Conservation (phyloP, 345 rosid species). For the Acer saccharum region DNA sequence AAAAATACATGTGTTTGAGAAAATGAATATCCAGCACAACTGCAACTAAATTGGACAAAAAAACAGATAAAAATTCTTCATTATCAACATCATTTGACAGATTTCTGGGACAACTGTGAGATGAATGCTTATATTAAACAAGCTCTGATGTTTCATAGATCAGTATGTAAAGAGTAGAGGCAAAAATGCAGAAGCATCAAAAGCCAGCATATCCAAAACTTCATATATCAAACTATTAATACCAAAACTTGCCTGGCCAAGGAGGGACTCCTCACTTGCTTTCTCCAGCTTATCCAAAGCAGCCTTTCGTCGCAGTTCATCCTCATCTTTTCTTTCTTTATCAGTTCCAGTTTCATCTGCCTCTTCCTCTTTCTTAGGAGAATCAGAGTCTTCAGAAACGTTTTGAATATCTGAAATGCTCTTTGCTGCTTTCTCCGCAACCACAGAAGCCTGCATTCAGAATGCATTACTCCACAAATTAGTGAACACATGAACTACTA, state of each 20-base stretch:
- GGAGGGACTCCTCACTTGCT: slow-evolving; percentile 79
- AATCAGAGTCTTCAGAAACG: slow-evolving; percentile 54
- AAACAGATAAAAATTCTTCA: not conserved
- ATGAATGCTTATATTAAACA: slow-evolving; percentile 1
- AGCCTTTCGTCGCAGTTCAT: slow-evolving; percentile 56
- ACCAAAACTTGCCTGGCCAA: slow-evolving; percentile 79
- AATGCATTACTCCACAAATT: slow-evolving; percentile 18
- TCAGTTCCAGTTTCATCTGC: slow-evolving; percentile 44
- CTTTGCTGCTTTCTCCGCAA: slow-evolving; percentile 86
- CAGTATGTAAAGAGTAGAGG: slow-evolving; percentile 2
- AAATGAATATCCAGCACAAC: not conserved
- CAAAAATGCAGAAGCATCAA: not conserved
- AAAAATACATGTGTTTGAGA: not conserved
- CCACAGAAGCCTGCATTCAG: slow-evolving; percentile 73
- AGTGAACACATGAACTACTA: not conserved
- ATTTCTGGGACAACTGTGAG: not conserved
- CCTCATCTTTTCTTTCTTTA: slow-evolving; percentile 67
- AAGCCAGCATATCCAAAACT: not conserved
- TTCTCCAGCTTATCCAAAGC: slow-evolving; percentile 77
- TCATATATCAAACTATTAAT: slow-evolving; percentile 20
- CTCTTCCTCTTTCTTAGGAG: slow-evolving; percentile 60
- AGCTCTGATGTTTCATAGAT: slow-evolving; percentile 1
- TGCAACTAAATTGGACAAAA: not conserved
- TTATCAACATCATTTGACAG: slow-evolving; percentile 5
- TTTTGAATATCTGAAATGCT: slow-evolving; percentile 63